phyloP scores from a whole-genome alignment of 1,284 basidiomycete genomes.

The Termitomyces sp. region DNA sequence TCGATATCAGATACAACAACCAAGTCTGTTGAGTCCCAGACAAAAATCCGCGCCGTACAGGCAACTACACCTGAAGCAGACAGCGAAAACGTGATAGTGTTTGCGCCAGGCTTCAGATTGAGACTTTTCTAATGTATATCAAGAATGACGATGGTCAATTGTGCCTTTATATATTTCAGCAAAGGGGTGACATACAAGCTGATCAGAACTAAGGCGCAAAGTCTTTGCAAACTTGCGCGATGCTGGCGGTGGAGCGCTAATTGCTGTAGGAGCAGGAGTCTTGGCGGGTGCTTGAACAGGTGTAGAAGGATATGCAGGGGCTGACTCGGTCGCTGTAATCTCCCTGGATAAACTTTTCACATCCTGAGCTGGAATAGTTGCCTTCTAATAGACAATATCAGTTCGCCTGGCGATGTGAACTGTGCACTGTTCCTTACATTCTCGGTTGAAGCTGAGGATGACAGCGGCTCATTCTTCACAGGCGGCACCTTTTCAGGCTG shows the following conservation, averaged over 20 bases:
- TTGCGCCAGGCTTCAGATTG: slow-evolving; percentile 84
- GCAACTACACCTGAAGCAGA: slow-evolving; percentile 85
- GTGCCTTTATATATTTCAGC: not conserved
- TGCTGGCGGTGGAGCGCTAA: slow-evolving; percentile 16
- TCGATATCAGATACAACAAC: slow-evolving; percentile 98
- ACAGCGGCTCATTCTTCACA: slow-evolving; percentile 21
- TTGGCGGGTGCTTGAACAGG: slow-evolving; percentile 26
- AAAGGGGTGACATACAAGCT: slow-evolving; percentile 29
- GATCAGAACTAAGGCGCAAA: slow-evolving; percentile 58
- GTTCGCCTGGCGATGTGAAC: not conserved
- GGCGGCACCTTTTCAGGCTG: not conserved
- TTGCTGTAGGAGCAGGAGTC: slow-evolving; percentile 10
- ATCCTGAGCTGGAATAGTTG: not conserved
- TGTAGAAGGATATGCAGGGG: slow-evolving; percentile 32
- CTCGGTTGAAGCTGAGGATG: slow-evolving; percentile 24
- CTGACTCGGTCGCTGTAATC: slow-evolving; percentile 28
- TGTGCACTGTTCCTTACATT: slow-evolving; percentile 10
- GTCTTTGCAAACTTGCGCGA: slow-evolving; percentile 85
- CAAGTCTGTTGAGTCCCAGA: slow-evolving; percentile 89
- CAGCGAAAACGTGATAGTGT: slow-evolving; percentile 92
- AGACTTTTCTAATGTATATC: slow-evolving; percentile 65
- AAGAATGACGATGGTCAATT: not conserved
- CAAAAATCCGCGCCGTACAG: slow-evolving; percentile 90
- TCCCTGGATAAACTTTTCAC: slow-evolving; percentile 15
- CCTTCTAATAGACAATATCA: not conserved